Evolutionary conservation across 169 alveolate species (phyloP), one percentile per base, ranked within the genome.

Genomic region (Plasmodium fragile): DNA sequence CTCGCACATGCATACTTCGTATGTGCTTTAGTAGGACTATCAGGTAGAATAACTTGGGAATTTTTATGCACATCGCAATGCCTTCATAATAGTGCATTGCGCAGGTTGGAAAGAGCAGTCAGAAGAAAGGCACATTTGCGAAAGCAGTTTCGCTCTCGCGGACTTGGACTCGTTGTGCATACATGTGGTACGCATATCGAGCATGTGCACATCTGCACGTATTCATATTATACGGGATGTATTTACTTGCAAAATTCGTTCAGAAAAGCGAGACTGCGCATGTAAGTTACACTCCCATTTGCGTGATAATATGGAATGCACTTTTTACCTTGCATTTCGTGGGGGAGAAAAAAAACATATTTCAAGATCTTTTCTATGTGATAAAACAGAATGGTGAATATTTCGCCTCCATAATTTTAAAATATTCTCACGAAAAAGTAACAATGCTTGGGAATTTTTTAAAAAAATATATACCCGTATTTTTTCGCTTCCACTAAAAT

Each of bases 301-400:
- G n/a, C 34, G 30, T 8, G 16, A 7, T 59, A 16, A 34, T 16
- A 59, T 59, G 28, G 5, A 18, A 18, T 22, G 75, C 75, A 18
- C 34, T 7, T 59, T 59, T 22, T 59, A 59, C 11, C 34, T 18
- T 25, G 28, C 28, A 22, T 18, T 8, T 4, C 75, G 36, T 59
- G 34, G 16, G 75, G 34, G 75, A 59, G 28, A 22, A 59, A 59
- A 59, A 59, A 59, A 59, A 59, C 36, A 59, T 18, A 59, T 22
- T 59, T 59, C 75, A 59, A 59, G 75, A 59, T 59, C 18, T 59
- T 59, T 59, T 59, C 75, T 59, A 59, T 6, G 75, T n/a, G 28
- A 22, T 59, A 59, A 59, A 22, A 25, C 75, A 18, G 30, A n/a
- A 59, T 59, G 36, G 8, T 22, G 11, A 59, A 11, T 25, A 59